phyloP scores from a whole-genome alignment of 2,329 filamentous ascomycete genomes.

The Ophiocordyceps unilateralis region DNA sequence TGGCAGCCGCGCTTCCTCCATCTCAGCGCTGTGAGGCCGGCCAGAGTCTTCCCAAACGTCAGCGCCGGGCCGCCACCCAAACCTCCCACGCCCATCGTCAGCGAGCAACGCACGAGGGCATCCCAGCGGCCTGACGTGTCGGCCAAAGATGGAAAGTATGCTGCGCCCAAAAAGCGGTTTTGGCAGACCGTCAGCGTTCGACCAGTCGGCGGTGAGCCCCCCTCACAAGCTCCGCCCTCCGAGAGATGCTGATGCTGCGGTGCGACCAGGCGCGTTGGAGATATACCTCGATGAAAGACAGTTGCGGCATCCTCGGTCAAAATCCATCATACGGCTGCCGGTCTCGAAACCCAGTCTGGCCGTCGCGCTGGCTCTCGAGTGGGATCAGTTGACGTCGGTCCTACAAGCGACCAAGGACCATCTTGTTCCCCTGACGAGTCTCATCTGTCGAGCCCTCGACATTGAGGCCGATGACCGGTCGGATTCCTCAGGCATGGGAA shows the following conservation, averaged over 20 bases:
- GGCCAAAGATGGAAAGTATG: slow-evolving; percentile 18
- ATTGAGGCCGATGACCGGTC: slow-evolving; percentile 49
- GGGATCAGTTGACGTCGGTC: slow-evolving; percentile 68
- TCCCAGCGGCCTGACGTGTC: slow-evolving; percentile 36
- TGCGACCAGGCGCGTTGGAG: slow-evolving; percentile 24
- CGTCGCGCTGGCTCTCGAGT: slow-evolving; percentile 75
- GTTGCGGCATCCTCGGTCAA: slow-evolving; percentile 59
- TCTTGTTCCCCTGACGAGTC: slow-evolving; percentile 76
- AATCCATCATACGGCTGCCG: slow-evolving; percentile 56
- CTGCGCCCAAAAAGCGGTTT: slow-evolving; percentile 52
- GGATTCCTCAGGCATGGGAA: slow-evolving; percentile 18
- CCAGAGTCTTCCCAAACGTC: slow-evolving; percentile 33
- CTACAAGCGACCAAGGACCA: slow-evolving; percentile 76
- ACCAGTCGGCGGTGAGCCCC: slow-evolving; percentile 40
- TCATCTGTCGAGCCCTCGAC: slow-evolving; percentile 69
- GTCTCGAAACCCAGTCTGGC: slow-evolving; percentile 64
- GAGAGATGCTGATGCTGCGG: background rate
- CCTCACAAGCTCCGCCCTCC: no score
- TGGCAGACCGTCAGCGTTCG: slow-evolving; percentile 71
- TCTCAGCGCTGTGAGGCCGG: slow-evolving; percentile 16
- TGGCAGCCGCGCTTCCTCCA: slow-evolving; percentile 13
- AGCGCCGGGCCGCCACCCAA: slow-evolving; percentile 42
- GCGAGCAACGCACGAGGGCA: slow-evolving; percentile 32
- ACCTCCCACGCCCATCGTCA: slow-evolving; percentile 28
- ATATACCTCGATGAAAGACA: slow-evolving; percentile 65